Percentiles rank a stretch among this genome's conserved stretches.
phyloP scores from a whole-genome alignment of 768 basidiomycete genomes.

The Dioszegia hungarica region DNA sequence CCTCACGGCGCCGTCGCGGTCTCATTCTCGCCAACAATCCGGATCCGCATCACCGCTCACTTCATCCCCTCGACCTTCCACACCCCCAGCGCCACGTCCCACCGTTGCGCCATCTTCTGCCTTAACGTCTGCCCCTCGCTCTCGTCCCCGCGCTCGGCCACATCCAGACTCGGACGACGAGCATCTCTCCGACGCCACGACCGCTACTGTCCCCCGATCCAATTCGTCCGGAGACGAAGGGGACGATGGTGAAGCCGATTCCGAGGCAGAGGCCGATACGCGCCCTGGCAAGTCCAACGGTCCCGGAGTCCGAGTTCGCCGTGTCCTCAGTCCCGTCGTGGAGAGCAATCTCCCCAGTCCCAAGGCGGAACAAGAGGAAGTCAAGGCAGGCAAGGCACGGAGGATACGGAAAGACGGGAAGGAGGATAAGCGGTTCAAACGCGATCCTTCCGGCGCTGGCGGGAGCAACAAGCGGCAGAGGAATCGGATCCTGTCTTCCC shows the following conservation, averaged over 20 bases:
- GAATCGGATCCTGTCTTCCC: conserved; percentile 28
- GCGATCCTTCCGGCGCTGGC: neutral
- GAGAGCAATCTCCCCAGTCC: neutral
- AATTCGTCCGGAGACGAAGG: conserved; percentile 17
- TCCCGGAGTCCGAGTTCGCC: neutral
- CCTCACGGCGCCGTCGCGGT: neutral
- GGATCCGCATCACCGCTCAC: neutral
- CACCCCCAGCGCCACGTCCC: neutral
- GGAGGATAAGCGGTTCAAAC: conserved; percentile 3
- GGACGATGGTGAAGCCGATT: no score
- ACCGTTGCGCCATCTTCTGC: neutral
- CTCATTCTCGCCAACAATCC: neutral
- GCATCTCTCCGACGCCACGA: conserved; percentile 28
- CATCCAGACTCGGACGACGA: conserved; percentile 16
- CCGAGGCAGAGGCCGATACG: conserved; percentile 1
- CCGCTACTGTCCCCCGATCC: conserved; percentile 25
- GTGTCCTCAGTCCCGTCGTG: neutral
- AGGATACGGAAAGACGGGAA: conserved; percentile 1
- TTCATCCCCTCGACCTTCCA: neutral
- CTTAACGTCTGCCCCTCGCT: neutral
- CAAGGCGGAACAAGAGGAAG: neutral
- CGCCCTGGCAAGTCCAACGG: no score
- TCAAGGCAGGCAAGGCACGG: no score
- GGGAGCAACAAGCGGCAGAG: conserved; percentile 3
- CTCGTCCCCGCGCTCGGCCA: neutral